A percentile compares a stretch with the other conserved stretches of the same genome.
Evolutionary conservation across 2,329 filamentous ascomycete genomes (phyloP).

Genomic region (Iodosphaeria phyllophila): DNA sequence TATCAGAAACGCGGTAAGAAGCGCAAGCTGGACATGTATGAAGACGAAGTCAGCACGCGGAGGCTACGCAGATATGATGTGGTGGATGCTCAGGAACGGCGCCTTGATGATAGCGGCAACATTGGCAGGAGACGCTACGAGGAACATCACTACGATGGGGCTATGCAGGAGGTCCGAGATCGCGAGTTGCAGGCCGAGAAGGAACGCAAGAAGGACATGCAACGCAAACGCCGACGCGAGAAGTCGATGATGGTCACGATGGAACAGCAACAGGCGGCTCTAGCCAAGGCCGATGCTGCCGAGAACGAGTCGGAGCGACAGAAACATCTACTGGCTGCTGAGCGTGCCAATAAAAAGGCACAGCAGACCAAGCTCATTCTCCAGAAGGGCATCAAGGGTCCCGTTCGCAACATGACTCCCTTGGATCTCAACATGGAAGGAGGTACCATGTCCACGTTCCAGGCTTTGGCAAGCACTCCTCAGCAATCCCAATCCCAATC

Average conservation of each 20-base stretch:
- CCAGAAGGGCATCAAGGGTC: constrained; percentile 72
- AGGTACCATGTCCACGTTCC: constrained; percentile 71
- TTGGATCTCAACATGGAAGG: constrained; percentile 70
- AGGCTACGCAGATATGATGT: constrained; percentile 43
- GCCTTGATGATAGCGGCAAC: constrained; percentile 49
- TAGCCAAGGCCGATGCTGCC: constrained; percentile 59
- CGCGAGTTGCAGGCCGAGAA: constrained; percentile 89
- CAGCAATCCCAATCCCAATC: no score
- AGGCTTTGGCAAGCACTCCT: no score
- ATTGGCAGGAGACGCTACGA: constrained; percentile 61
- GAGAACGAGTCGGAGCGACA: constrained; percentile 68
- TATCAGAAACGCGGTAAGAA: constrained; percentile 43
- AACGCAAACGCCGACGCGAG: constrained; percentile 84
- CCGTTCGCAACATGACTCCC: constrained; percentile 44
- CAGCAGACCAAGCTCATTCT: constrained; percentile 76
- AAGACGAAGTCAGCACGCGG: constrained; percentile 42
- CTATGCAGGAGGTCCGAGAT: constrained; percentile 71
- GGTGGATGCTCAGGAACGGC: constrained; percentile 35
- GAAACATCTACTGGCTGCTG: constrained; percentile 68
- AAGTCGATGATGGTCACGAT: constrained; percentile 90
- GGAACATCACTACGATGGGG: constrained; percentile 58
- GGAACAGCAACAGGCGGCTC: constrained; percentile 71
- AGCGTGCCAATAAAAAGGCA: constrained; percentile 82
- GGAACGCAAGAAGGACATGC: constrained; percentile 99
- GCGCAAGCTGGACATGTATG: constrained; percentile 47